phyloP scores from a whole-genome alignment of 2,329 filamentous ascomycete species.

The Tolypocladium album region DNA sequence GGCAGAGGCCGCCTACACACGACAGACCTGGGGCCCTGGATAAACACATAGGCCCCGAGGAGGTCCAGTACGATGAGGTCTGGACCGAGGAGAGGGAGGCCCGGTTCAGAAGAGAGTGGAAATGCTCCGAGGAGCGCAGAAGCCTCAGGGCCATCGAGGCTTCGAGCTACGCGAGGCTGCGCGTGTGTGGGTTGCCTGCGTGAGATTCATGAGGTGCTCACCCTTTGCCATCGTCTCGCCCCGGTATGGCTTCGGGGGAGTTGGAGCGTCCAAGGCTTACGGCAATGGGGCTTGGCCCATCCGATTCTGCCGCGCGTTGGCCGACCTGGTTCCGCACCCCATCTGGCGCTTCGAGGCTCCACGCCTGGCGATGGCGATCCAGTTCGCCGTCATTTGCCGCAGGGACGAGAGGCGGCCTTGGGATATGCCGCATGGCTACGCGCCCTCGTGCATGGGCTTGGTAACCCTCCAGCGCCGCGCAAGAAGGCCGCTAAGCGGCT shows the following conservation, averaged over 20 bases:
- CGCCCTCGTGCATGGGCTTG: background rate
- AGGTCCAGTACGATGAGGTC: background rate
- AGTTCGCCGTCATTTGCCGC: background rate
- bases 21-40: no score
- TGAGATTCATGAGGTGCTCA: background rate
- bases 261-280: background rate
- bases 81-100: background rate
- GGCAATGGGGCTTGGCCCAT: background rate
- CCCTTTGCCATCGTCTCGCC: background rate
- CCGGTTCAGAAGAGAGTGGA: background rate
- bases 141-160: background rate
- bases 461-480: no score
- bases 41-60: background rate
- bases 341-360: background rate
- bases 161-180: background rate
- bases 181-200: background rate
- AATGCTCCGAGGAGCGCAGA: background rate
- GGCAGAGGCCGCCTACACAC: no score
- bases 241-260: background rate
- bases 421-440: background rate
- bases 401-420: background rate
- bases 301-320: background rate
- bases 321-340: background rate
- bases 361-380: background rate
- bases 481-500: no score